Evolutionary conservation across 106 monocot species (phyloP).

Genomic region (Allium sativum): DNA sequence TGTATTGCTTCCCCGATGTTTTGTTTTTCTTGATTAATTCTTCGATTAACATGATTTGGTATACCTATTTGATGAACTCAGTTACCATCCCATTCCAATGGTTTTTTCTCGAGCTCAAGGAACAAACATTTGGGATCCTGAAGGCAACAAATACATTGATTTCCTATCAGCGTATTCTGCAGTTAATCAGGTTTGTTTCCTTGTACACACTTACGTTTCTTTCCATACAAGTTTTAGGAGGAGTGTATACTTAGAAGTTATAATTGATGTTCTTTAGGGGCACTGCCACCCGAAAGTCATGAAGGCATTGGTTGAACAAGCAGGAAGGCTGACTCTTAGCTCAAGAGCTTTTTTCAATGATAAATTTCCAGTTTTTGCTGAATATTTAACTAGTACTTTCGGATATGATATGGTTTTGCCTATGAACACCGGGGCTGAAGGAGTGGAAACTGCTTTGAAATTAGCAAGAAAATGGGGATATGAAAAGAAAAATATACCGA

Average conservation of each 20-base stretch:
- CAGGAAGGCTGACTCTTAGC: constrained; percentile 81
- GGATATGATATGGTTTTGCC: constrained; percentile 95
- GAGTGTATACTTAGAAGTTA: neutral
- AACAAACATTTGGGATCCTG: constrained; percentile 81
- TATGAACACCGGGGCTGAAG: constrained; percentile 99
- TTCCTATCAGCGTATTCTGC: constrained; percentile 99
- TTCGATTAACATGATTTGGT: too few species aligned
- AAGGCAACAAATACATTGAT: constrained; percentile 97
- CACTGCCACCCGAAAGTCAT: constrained; percentile 97
- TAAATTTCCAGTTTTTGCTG: constrained; percentile 88
- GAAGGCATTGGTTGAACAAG: constrained; percentile 76
- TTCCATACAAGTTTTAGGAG: neutral
- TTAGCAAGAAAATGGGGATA: constrained; percentile 98
- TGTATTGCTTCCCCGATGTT: too few species aligned
- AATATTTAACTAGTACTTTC: constrained; percentile 56
- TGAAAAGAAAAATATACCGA: constrained; percentile 86
- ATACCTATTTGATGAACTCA: constrained; percentile 13
- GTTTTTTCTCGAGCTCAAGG: constrained; percentile 93
- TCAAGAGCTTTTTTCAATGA: constrained; percentile 98
- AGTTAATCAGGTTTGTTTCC: constrained; percentile 69
- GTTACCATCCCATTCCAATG: constrained; percentile 98
- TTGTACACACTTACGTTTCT: neutral
- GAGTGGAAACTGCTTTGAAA: constrained; percentile 93
- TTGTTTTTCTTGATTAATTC: too few species aligned
- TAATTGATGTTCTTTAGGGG: constrained; percentile 33